These are phyloP conservation scores for Capronia americana DNA, from an alignment of 2,329 filamentous ascomycete species.

Conservation along the genomic window DNA sequence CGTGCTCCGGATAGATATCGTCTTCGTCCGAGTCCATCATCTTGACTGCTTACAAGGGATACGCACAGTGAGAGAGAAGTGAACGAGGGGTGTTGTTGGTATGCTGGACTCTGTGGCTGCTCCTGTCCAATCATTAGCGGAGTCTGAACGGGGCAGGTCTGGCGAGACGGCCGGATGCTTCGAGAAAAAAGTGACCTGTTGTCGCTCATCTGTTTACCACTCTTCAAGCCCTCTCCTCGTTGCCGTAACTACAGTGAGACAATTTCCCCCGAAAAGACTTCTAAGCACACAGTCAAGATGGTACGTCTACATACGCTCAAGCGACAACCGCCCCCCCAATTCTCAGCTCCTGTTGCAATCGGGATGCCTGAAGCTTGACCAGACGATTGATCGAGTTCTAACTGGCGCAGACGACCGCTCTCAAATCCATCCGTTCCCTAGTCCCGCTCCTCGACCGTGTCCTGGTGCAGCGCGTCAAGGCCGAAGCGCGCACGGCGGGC, in stretches of 20 bases:
- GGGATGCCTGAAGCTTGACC: background rate
- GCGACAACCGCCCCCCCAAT: background rate
- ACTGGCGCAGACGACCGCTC: slow-evolving; percentile 54
- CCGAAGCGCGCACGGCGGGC: slow-evolving; percentile 92
- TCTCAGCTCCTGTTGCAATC: background rate
- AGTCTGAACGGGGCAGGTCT: slow-evolving; percentile 25
- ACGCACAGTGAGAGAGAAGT: background rate
- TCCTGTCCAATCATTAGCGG: slow-evolving; percentile 20
- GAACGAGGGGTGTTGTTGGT: background rate
- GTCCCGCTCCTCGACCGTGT: slow-evolving; percentile 97
- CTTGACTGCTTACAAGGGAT: slow-evolving; percentile 7
- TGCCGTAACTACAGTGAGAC: background rate
- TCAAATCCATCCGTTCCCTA: slow-evolving; percentile 95
- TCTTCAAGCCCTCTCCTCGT: background rate
- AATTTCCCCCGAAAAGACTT: background rate
- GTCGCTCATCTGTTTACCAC: slow-evolving; percentile 33
- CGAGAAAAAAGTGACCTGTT: slow-evolving; percentile 33
- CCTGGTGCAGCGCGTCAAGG: slow-evolving; percentile 96
- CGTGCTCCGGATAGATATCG: slow-evolving; percentile 36
- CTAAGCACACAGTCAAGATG: slow-evolving; percentile 23
- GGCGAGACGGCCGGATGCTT: slow-evolving; percentile 30
- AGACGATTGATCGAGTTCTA: slow-evolving; percentile 14
- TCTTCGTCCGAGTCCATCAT: slow-evolving; percentile 40
- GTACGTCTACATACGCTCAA: slow-evolving; percentile 20
- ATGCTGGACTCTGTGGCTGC: slow-evolving; percentile 20